Percentiles rank a stretch among this genome's conserved stretches.
Evolutionary conservation across 176 grass and related monocot genomes (phyloP).

Genomic region (maize (Zea mays)): DNA sequence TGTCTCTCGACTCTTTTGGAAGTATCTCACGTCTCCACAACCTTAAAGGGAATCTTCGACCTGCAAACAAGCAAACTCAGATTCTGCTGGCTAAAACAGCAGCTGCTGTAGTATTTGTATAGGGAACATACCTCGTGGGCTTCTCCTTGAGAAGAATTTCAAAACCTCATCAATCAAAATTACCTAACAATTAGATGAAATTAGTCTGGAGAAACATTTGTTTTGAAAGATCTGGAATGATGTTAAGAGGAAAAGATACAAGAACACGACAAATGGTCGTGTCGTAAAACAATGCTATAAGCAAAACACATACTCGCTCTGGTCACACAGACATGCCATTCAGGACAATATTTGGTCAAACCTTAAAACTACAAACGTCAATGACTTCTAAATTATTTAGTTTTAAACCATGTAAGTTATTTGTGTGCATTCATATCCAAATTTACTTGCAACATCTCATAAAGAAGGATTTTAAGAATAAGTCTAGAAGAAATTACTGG

Average conservation of each 20-base stretch:
- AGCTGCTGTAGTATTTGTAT: background rate
- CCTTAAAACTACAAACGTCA: background rate
- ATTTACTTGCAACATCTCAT: background rate
- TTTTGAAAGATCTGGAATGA: background rate
- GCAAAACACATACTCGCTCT: background rate
- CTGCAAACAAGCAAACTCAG: conserved; percentile 29
- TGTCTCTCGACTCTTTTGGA: conserved; percentile 56
- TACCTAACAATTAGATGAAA: conserved; percentile 44
- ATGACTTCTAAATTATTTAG: background rate
- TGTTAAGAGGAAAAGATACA: conserved; percentile 13
- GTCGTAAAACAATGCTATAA: background rate
- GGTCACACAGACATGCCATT: background rate
- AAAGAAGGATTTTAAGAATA: background rate
- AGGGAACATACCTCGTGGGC: conserved; percentile 50
- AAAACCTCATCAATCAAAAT: conserved; percentile 73
- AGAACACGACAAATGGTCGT: background rate
- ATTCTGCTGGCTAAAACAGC: conserved; percentile 8
- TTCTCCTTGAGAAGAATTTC: conserved; percentile 79
- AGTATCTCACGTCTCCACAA: conserved; percentile 53
- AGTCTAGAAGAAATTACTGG: background rate
- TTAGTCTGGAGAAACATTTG: conserved; percentile 36
- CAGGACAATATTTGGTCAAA: background rate
- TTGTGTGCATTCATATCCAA: background rate
- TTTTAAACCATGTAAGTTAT: background rate
- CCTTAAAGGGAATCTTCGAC: conserved; percentile 32